Evolutionary conservation across 2,329 filamentous ascomycete species (phyloP).

Genomic region (Trichoderma lentiforme): DNA sequence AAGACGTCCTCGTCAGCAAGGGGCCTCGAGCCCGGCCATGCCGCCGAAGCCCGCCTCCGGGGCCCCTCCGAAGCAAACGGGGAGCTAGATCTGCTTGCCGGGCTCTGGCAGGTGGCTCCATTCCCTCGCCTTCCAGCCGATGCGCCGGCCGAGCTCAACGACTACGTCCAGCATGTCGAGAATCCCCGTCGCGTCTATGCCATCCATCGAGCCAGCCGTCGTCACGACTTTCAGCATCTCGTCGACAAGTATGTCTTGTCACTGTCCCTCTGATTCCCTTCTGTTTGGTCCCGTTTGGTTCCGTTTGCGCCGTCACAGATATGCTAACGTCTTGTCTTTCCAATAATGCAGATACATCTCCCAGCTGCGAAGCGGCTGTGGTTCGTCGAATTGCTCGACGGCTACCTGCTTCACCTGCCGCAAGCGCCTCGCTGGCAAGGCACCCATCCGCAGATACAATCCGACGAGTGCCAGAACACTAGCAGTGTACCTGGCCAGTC

Average conservation of each 20-base stretch:
- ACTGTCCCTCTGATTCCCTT: background rate
- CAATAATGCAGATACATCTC: conserved; percentile 60
- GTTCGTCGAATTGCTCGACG: conserved; percentile 63
- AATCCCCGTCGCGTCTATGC: conserved; percentile 60
- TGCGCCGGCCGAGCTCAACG: conserved; percentile 56
- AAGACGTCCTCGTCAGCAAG: conserved; percentile 18
- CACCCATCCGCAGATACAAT: conserved; percentile 74
- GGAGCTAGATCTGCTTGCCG: conserved; percentile 51
- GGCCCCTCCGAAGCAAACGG: conserved; percentile 25
- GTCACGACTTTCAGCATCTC: conserved; percentile 62
- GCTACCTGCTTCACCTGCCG: conserved; percentile 79
- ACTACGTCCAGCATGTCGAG: conserved; percentile 55
- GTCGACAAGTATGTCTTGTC: conserved; percentile 57
- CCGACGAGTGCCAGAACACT: conserved; percentile 77
- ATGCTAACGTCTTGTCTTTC: background rate
- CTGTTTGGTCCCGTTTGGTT: background rate
- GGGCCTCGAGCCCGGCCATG: conserved; percentile 17
- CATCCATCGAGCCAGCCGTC: conserved; percentile 57
- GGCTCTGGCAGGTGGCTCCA: conserved; percentile 59
- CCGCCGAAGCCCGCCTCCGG: conserved; percentile 13
- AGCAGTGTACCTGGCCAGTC: conserved; percentile 74
- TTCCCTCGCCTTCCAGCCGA: conserved; percentile 59
- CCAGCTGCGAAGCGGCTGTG: conserved; percentile 81
- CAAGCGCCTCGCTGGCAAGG: conserved; percentile 61
- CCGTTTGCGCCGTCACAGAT: background rate